Evolutionary conservation across 257 asterid genomes (phyloP).

Genomic region (Schizonepeta tenuifolia): DNA sequence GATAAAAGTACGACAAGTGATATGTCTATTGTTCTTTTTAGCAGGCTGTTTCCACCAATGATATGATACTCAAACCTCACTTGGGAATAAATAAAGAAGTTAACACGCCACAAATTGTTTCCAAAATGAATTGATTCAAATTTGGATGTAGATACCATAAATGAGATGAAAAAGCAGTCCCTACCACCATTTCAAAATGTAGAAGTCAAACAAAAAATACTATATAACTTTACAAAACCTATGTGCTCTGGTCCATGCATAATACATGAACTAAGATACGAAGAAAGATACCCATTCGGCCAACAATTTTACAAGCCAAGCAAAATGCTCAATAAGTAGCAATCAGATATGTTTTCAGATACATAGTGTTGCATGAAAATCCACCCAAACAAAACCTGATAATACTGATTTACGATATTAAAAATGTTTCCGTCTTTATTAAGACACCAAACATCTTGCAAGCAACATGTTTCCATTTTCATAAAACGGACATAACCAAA

Average conservation of each 20-base stretch:
- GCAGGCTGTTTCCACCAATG: background rate
- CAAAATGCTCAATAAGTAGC: constrained; percentile 10
- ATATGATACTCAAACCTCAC: background rate
- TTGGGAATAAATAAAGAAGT: background rate
- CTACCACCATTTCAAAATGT: background rate
- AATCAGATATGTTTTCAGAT: background rate
- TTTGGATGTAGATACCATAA: no score
- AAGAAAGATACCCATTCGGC: no score
- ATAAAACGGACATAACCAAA: background rate
- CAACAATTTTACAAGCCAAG: background rate
- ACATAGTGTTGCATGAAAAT: background rate
- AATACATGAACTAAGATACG: background rate
- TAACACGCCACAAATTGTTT: background rate
- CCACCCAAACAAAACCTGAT: background rate
- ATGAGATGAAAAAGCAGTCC: background rate
- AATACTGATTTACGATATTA: background rate
- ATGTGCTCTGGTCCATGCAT: background rate
- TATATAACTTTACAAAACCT: background rate
- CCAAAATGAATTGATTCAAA: background rate
- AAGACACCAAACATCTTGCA: background rate
- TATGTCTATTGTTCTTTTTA: background rate
- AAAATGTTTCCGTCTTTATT: background rate
- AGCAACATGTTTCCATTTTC: background rate
- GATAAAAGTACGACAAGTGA: background rate
- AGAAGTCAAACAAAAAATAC: background rate